A percentile compares a stretch with the other conserved stretches of the same genome.
phyloP scores from a whole-genome alignment of 2,329 filamentous ascomycete genomes.

The Cyclaneusma minus region DNA sequence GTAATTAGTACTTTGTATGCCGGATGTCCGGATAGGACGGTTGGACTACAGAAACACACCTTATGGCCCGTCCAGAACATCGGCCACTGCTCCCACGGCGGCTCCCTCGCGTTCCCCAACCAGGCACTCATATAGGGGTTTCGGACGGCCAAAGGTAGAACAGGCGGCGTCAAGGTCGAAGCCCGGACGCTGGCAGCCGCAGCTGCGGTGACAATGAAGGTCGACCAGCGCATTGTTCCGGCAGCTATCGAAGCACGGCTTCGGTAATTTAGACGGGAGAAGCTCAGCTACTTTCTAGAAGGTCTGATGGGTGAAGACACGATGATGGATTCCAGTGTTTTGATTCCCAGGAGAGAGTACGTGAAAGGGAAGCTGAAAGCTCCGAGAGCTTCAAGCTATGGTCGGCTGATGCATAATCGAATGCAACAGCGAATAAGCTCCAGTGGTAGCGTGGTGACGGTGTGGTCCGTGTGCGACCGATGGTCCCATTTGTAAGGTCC shows the following conservation, averaged over 20 bases:
- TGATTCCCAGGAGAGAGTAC: neutral
- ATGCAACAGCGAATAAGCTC: no score
- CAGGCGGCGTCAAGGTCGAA: conserved; percentile 37
- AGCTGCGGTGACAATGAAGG: conserved; percentile 11
- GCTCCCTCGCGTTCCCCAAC: conserved; percentile 51
- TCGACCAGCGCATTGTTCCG: conserved; percentile 15
- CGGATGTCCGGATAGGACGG: no score
- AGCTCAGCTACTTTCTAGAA: no score
- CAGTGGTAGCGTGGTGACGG: no score
- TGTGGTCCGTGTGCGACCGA: no score
- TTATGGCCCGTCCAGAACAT: conserved; percentile 68
- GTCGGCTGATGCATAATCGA: no score
- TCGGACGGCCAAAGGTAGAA: conserved; percentile 40
- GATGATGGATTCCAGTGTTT: no score
- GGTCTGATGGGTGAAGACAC: no score
- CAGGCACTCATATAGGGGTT: conserved; percentile 46
- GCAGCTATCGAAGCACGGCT: neutral
- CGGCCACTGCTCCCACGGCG: conserved; percentile 73
- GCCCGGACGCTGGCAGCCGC: conserved; percentile 21
- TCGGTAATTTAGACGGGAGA: neutral
- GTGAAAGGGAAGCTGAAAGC: neutral
- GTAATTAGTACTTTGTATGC: conserved; percentile 2
- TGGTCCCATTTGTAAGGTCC: no score
- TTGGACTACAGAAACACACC: conserved; percentile 22
- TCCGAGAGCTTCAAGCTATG: conserved; percentile 1